Base-by-base conservation (phyloP, 169 alveolate genomes). In the Theileria annulata region DNA sequence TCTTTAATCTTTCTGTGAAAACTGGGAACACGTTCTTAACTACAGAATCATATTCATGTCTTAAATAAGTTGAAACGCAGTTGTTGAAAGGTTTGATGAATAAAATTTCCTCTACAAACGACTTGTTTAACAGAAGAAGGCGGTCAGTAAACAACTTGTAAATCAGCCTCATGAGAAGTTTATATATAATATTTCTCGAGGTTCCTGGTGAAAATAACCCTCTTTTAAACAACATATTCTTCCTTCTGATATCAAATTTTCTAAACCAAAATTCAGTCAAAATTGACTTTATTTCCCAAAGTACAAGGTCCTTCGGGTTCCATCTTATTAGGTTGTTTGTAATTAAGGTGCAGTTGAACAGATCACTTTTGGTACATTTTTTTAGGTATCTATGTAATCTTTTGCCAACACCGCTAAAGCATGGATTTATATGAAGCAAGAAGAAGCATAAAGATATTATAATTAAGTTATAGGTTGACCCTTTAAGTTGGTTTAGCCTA, bases 271-370 rank as follows among this genome's bases (percentile, higher is more conserved):
- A 28, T 21, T 48, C 27, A 17, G 76, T 49, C 37, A 72, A 19
- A 6, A 51, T 23, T 25, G 71, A 15, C 71, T 72, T 72, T 72
- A 72, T 58, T 42, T 72, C 71, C 79, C 79, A 72, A 15, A 72
- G 71, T 12, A 6, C 47, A 5, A 13, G 13, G 0, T 72, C 79
- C 35, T 51, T 72, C 0, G 79, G 79, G 70, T 72, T 28, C 58
- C 31, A 30, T 19, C 19, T 13, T 1, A 72, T 35, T 17, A 72
- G 28, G 12, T 30, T 58, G 30, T 60, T 60, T 2, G 56, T 78
- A 15, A 72, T 42, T 30, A 58, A n/a, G 23, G 79, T 27, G 8
- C 59, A 51, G 27, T 72, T 51, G 10, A 49, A 60, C 21, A 72
- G 71, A 21, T 13, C 19, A 27, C 10, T 0, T 23, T 13, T 17